These are phyloP conservation scores for Raphanus raphanistrum DNA, from an alignment of 345 rosid species.

Conservation along the genomic window DNA sequence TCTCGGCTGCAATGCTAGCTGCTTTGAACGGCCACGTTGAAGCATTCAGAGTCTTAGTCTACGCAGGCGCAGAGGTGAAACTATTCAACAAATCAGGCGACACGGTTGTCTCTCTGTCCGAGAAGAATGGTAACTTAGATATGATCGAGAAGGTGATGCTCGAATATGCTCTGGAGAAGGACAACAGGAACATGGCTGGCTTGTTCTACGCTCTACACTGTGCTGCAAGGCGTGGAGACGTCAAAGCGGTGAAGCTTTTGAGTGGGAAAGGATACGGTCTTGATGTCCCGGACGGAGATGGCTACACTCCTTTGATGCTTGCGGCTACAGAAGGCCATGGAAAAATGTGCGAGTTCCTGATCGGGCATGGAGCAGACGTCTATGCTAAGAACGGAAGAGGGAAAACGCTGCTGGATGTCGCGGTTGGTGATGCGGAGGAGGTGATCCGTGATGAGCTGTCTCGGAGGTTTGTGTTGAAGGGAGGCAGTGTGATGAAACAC, in stretches of 20 bases:
- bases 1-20: constrained; percentile 84
- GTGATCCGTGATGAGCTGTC: constrained; percentile 76
- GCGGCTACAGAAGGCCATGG: constrained; percentile 84
- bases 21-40: constrained; percentile 80
- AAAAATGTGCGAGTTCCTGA: constrained; percentile 60
- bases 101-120: constrained; percentile 72
- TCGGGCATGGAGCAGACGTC: constrained; percentile 63
- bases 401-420: constrained; percentile 65
- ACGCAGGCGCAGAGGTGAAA: constrained; percentile 88
- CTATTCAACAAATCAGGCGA: constrained; percentile 64
- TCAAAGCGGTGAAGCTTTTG: constrained; percentile 67
- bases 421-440: constrained; percentile 50
- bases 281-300: constrained; percentile 72
- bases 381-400: constrained; percentile 60
- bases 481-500: constrained; percentile 66
- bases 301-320: constrained; percentile 92
- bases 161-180: constrained; percentile 84
- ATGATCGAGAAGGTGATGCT: constrained; percentile 92
- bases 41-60: constrained; percentile 73
- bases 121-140: constrained; percentile 58
- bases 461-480: constrained; percentile 54
- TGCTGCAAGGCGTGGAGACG: constrained; percentile 89
- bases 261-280: constrained; percentile 70
- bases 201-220: constrained; percentile 93
- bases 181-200: constrained; percentile 54